These are phyloP conservation scores for Lactarius evosmus DNA, from an alignment of 768 basidiomycete species.

Conservation along the genomic window DNA sequence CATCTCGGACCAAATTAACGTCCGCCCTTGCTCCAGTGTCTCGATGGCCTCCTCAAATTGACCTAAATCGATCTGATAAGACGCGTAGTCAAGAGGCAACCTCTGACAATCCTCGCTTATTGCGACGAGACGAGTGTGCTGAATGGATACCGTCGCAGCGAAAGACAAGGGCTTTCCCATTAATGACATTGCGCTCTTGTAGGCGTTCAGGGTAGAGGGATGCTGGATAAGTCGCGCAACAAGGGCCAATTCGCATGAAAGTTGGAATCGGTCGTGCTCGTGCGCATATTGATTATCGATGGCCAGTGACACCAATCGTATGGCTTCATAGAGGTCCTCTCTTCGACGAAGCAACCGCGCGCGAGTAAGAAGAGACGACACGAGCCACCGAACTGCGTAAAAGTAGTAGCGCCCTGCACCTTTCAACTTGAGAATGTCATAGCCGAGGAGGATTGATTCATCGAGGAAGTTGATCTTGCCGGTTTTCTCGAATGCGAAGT, in stretches of 20 bases:
- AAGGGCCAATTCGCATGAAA: constrained; percentile 7
- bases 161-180: background rate
- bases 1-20: no score
- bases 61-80: background rate
- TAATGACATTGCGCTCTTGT: no score
- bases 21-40: background rate
- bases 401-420: background rate
- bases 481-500: constrained; percentile 2
- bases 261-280: background rate
- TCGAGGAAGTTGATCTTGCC: background rate
- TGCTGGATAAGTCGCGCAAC: constrained; percentile 10
- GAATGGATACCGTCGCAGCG: background rate
- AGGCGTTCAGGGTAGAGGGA: background rate
- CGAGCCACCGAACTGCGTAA: background rate
- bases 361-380: background rate
- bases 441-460: background rate
- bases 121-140: constrained; percentile 3
- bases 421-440: background rate
- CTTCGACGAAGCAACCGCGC: background rate
- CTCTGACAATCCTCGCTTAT: background rate
- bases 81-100: constrained; percentile 4
- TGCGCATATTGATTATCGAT: background rate
- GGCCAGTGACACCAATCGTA: constrained; percentile 1
- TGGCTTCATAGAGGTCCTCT: constrained; percentile 7
- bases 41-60: background rate